Evolutionary conservation across 495 filamentous ascomycete genomes (phyloP).

Genomic region (Hyaloscypha finlandica): DNA sequence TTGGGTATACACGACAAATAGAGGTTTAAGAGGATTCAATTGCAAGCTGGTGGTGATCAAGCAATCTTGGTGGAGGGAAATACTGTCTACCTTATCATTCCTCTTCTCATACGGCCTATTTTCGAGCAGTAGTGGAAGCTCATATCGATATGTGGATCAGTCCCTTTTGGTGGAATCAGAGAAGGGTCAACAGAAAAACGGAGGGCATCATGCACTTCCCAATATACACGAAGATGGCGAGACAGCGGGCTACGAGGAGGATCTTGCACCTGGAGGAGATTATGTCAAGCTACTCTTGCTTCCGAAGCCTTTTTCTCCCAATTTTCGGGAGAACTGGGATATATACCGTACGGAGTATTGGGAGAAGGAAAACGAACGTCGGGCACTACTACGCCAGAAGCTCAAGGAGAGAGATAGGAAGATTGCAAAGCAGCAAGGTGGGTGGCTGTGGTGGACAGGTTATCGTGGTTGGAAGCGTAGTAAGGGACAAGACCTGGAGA

Average conservation of each 20-base stretch:
- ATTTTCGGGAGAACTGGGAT: conserved; percentile 98
- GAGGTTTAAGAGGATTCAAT: conserved; percentile 88
- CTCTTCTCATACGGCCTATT: conserved; percentile 76
- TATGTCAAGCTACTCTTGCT: conserved; percentile 87
- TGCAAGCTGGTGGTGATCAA: conserved; percentile 90
- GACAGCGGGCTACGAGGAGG: conserved; percentile 68
- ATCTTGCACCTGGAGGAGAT: conserved; percentile 85
- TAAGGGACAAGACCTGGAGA: conserved; percentile 35
- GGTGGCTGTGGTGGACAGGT: conserved; percentile 80
- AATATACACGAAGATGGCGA: conserved; percentile 34
- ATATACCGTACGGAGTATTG: conserved; percentile 90
- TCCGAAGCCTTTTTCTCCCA: conserved; percentile 91
- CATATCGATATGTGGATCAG: conserved; percentile 68
- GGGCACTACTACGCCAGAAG: conserved; percentile 68
- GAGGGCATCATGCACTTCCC: conserved; percentile 28
- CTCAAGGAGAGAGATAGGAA: conserved; percentile 65
- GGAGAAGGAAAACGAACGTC: conserved; percentile 93
- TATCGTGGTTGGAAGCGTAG: conserved; percentile 60
- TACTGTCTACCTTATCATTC: conserved; percentile 67
- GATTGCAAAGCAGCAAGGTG: conserved; percentile 65
- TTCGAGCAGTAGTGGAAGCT: conserved; percentile 59
- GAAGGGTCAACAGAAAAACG: conserved; percentile 32
- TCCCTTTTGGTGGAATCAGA: conserved; percentile 53
- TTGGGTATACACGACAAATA: conserved; percentile 86
- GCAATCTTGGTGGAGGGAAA: conserved; percentile 79